Base-by-base conservation (phyloP, 116 monocot genomes). In the Thalassia testudinum region DNA sequence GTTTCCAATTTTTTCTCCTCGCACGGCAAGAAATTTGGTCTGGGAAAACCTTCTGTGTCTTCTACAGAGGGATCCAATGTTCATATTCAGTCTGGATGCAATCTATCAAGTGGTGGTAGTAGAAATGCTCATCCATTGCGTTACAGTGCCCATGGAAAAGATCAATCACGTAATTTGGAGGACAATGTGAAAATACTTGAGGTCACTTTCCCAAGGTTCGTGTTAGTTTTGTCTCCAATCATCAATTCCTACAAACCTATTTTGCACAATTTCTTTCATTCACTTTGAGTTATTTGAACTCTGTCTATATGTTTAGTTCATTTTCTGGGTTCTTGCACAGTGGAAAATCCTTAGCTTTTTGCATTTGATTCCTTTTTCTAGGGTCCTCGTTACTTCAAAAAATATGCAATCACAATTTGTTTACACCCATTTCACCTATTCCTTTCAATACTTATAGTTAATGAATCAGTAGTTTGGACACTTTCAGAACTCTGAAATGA, bases 1-100 rank as follows among this genome's bases (percentile, higher is more conserved):
- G 63, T 85, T 34, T 75, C 85, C 37, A 78, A 76, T 37, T 72
- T 91, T 10, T 78, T 91, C 38, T 91, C 76, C 49, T 71, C 49
- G 62, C 85, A 61, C 4, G 19, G 45, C 61, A 78, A 74, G 62
- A 85, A 81, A 58, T 48, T 45, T 10, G 43, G 24, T 49, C 54
- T 28, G 26, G 71, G 74, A 45, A 82, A 74, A 57, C 21, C 43
- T 47, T 37, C 37, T 40, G 60, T 62, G 26, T 65, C 67, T 60
- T 20, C 61, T 16, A 7, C 18, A 16, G 45, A 16, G 15, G 10
- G 15, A n/a, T n/a, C 45, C 19, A 13, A 15, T 40, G 14, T 8
- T 15, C 15, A 16, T 2, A 20, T 6, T 45, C 45, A 5, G 15
- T n/a, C 45, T 45, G 19, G 45, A n/a, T 6, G 45, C 45, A 15